Base-by-base conservation (phyloP, 2,329 filamentous ascomycete genomes). In the Phaeoacremonium minimum region DNA sequence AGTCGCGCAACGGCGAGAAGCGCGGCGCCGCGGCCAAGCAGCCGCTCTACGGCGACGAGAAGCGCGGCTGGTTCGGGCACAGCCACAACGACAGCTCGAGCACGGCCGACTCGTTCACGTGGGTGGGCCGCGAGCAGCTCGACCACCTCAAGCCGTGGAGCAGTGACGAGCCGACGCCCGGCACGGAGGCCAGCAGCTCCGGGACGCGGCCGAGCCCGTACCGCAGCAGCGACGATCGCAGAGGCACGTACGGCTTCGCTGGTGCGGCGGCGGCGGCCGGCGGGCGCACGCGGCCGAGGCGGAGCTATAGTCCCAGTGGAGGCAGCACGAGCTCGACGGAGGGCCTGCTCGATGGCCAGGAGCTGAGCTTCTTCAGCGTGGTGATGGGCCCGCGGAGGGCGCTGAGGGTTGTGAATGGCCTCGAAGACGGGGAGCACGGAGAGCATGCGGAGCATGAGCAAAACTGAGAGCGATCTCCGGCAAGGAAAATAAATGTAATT, bases 341-440 rank as follows among this genome's bases (percentile, higher is more conserved):
- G 36, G 50, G 52, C 6, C 43, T 66, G 43, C 43, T 66, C 17
- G 60, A 66, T 15, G 63, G 61, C 8, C 50, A 47, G 37, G 79
- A 84, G 51, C 80, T 79, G 38, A 80, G 69, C 30, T 85, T 84
- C 53, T 75, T 82, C 55, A 79, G 72, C 33, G 77, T 82, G 26
- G 52, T 83, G 48, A 49, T 83, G 53, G 79, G 79, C 50, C 80
- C 80, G 18, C 69, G 78, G 55, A 64, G 80, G 55, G 83, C 77
- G 52, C 59, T 84, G 60, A 65, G 77, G 55, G 77, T 83, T 32
- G 76, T 83, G 15, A 84, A 84, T 40, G 53, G 55, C 13, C 33
- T 57, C 28, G 52, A 55, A 37, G 50, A 48, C 17, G 46, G 41
- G 16, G 41, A 48, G 35, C 33, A 32, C n/a, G n/a, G n/a, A n/a